Percentiles rank a stretch among this genome's conserved stretches.
Evolutionary conservation across 441 rosid genomes (phyloP).

Genomic region (Jatropha multifida): DNA sequence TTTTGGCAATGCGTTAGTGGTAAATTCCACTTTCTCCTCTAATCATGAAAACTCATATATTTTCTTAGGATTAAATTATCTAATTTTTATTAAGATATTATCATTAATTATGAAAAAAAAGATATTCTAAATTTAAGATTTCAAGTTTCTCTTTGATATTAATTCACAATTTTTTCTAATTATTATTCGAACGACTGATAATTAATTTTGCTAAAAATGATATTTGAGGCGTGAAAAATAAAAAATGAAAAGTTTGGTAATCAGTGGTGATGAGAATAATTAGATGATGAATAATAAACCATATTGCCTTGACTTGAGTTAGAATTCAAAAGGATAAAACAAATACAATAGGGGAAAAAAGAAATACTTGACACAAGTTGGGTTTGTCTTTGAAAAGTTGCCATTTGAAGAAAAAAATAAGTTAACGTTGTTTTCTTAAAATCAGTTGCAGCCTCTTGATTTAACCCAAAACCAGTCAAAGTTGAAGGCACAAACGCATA

Average conservation of each 20-base stretch:
- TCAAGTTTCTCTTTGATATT: no score
- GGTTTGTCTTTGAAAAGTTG: neutral
- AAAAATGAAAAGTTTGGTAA: neutral
- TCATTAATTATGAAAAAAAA: no score
- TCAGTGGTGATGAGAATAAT: neutral
- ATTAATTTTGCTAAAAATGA: no score
- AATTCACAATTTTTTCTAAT: no score
- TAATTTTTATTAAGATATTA: neutral
- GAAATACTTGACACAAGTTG: neutral
- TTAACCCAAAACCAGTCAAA: slow-evolving; percentile 15
- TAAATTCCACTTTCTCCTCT: neutral
- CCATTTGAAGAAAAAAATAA: neutral
- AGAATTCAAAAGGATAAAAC: neutral
- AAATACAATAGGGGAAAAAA: neutral
- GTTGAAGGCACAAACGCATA: slow-evolving; percentile 1
- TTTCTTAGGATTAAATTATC: neutral
- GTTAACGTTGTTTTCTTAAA: neutral
- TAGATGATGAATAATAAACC: neutral
- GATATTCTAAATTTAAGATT: no score
- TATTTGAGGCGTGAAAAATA: no score
- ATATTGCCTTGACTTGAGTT: neutral
- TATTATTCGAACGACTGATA: no score
- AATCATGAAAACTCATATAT: neutral
- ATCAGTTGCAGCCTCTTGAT: slow-evolving; percentile 17
- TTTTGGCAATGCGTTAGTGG: slow-evolving; percentile 4